Conservation (phyloP, 2,329 filamentous ascomycete genomes). For the Chaetomium globosum region DNA sequence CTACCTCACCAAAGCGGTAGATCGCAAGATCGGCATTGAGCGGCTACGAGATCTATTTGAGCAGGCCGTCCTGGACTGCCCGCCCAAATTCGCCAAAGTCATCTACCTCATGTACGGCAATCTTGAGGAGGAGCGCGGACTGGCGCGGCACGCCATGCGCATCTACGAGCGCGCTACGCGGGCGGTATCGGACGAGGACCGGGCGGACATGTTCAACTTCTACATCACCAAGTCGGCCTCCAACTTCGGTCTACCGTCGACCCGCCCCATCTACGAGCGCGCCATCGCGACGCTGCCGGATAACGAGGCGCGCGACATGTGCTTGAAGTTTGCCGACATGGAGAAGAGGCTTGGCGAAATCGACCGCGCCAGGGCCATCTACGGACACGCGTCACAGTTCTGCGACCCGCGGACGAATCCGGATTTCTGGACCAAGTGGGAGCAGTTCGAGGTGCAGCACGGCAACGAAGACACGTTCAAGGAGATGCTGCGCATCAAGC, state of each 20-base stretch:
- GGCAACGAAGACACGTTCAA: constrained; percentile 99
- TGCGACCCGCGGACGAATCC: constrained; percentile 90
- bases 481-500: constrained; percentile 97
- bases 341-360: constrained; percentile 63
- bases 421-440: constrained; percentile 95
- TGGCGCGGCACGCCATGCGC: constrained; percentile 95
- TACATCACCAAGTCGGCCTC: constrained; percentile 99
- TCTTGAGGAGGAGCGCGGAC: constrained; percentile 89
- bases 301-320: constrained; percentile 93
- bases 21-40: constrained; percentile 94
- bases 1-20: constrained; percentile 95
- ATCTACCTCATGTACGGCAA: constrained; percentile 99
- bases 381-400: constrained; percentile 94
- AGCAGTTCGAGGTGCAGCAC: constrained; percentile 94
- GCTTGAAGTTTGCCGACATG: constrained; percentile 87
- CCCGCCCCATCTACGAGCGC: constrained; percentile 91
- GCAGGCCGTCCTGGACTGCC: constrained; percentile 92
- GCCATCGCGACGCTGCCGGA: constrained; percentile 94
- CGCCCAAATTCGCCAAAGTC: constrained; percentile 92
- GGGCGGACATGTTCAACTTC: constrained; percentile 97
- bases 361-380: constrained; percentile 91
- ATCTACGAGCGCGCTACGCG: constrained; percentile 97
- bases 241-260: constrained; percentile 95
- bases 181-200: constrained; percentile 90
- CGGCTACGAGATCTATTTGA: constrained; percentile 93